phyloP scores from a whole-genome alignment of 257 asterid genomes.

The Nyctanthes arbortristis region DNA sequence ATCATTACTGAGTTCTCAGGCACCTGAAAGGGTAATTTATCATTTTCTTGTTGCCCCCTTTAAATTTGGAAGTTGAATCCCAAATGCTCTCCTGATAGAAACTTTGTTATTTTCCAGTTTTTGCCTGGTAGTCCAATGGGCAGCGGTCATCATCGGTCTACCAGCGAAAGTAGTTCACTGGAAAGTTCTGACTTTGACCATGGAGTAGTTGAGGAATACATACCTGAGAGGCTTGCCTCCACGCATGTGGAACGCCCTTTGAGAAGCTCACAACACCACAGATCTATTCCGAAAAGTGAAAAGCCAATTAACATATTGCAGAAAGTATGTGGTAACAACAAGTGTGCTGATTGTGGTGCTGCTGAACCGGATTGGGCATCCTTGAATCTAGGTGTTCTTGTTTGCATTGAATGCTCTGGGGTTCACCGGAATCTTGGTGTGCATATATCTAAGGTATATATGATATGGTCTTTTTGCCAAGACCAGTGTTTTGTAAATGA shows the following conservation, averaged over 20 bases:
- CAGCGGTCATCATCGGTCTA: slow-evolving; percentile 86
- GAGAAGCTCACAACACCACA: slow-evolving; percentile 67
- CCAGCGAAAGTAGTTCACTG: slow-evolving; percentile 97
- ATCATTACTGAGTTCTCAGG: slow-evolving; percentile 91
- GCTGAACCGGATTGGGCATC: slow-evolving; percentile 99
- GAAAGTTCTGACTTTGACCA: slow-evolving; percentile 93
- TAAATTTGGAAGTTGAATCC: slow-evolving; percentile 5
- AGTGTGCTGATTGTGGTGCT: slow-evolving; percentile 96
- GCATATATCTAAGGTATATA: slow-evolving; percentile 91
- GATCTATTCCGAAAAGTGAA: slow-evolving; percentile 60
- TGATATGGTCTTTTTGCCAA: neutral
- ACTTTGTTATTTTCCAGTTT: slow-evolving; percentile 49
- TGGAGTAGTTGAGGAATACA: slow-evolving; percentile 74
- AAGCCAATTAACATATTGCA: slow-evolving; percentile 84
- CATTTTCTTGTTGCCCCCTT: too few species aligned
- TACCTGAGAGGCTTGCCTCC: slow-evolving; percentile 69
- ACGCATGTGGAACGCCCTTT: slow-evolving; percentile 62
- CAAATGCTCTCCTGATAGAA: slow-evolving; percentile 8
- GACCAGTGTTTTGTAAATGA: too few species aligned
- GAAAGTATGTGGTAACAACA: slow-evolving; percentile 88
- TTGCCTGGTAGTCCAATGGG: slow-evolving; percentile 82
- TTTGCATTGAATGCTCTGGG: slow-evolving; percentile 98
- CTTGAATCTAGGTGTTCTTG: slow-evolving; percentile 90
- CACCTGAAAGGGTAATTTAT: slow-evolving; percentile 82
- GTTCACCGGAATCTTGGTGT: slow-evolving; percentile 99